These are phyloP conservation scores for Suaeda aralocaspica DNA, from an alignment of 148 eudicot genomes.

Conservation along the genomic window DNA sequence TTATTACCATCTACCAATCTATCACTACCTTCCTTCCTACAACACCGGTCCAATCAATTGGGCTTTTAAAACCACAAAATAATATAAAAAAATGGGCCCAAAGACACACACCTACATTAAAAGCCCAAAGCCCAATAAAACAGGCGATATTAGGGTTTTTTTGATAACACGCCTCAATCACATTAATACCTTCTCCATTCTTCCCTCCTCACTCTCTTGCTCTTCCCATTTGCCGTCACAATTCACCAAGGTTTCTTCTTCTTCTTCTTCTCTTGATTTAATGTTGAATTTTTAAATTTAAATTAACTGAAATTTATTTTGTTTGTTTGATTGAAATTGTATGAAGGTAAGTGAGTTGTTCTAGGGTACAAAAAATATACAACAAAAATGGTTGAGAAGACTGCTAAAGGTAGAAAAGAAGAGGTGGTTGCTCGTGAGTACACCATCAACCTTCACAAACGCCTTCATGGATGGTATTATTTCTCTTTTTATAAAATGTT, in stretches of 20 bases:
- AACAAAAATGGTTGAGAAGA: constrained; percentile 40
- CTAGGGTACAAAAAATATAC: neutral
- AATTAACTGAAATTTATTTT: too few species aligned
- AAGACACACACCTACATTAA: neutral
- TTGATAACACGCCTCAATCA: neutral
- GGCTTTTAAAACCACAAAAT: too few species aligned
- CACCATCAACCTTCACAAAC: constrained; percentile 50
- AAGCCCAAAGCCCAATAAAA: constrained; percentile 9
- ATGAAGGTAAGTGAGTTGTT: constrained; percentile 11
- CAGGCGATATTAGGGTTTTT: constrained; percentile 6
- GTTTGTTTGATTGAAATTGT: neutral
- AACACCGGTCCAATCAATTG: too few species aligned
- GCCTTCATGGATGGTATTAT: constrained; percentile 46
- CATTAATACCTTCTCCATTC: neutral
- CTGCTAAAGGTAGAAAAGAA: constrained; percentile 46
- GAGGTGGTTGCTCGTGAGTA: constrained; percentile 49
- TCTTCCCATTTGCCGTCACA: neutral
- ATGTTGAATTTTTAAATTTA: constrained; percentile 19
- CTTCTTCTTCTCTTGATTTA: constrained; percentile 15
- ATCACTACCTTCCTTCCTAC: too few species aligned
- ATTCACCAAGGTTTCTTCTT: too few species aligned
- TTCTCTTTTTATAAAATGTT: neutral
- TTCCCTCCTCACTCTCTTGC: constrained; percentile 10
- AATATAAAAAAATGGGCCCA: too few species aligned
- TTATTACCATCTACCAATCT: too few species aligned